These are phyloP conservation scores for Aspergillus intermedius DNA, from an alignment of 2,329 filamentous ascomycete genomes.

Conservation along the genomic window DNA sequence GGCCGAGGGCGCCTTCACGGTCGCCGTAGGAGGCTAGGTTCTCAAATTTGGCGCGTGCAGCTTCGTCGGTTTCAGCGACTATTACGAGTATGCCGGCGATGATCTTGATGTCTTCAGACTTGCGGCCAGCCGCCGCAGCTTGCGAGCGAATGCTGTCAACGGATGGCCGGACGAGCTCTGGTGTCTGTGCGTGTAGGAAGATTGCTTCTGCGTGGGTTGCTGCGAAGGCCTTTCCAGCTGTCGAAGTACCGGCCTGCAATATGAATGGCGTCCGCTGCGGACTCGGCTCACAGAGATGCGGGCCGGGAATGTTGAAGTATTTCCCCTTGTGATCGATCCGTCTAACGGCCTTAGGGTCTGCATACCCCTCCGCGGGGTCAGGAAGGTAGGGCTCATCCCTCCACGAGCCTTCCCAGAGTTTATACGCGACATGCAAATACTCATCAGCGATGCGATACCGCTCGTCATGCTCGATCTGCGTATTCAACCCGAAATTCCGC, in stretches of 20 bases:
- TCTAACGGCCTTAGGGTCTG: conserved; percentile 28
- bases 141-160: conserved; percentile 38
- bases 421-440: conserved; percentile 41
- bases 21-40: conserved; percentile 40
- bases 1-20: conserved; percentile 37
- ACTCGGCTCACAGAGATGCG: conserved; percentile 41
- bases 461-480: conserved; percentile 45
- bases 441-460: conserved; percentile 45
- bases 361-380: conserved; percentile 20
- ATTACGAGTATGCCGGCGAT: conserved; percentile 40
- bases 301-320: conserved; percentile 39
- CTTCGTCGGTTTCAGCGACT: conserved; percentile 40
- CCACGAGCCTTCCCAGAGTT: conserved; percentile 51
- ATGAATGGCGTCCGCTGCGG: conserved; percentile 44
- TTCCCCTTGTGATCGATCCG: conserved; percentile 35
- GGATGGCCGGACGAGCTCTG: conserved; percentile 35
- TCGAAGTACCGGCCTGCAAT: conserved; percentile 43
- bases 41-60: conserved; percentile 38
- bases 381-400: conserved; percentile 28
- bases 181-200: conserved; percentile 41
- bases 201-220: conserved; percentile 42
- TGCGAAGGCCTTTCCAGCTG: conserved; percentile 42
- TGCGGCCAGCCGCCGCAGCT: conserved; percentile 33
- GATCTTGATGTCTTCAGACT: conserved; percentile 38
- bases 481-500: conserved; percentile 41